phyloP scores from a whole-genome alignment of 1,139 yeast species.

The Suhomyces terraborum region DNA sequence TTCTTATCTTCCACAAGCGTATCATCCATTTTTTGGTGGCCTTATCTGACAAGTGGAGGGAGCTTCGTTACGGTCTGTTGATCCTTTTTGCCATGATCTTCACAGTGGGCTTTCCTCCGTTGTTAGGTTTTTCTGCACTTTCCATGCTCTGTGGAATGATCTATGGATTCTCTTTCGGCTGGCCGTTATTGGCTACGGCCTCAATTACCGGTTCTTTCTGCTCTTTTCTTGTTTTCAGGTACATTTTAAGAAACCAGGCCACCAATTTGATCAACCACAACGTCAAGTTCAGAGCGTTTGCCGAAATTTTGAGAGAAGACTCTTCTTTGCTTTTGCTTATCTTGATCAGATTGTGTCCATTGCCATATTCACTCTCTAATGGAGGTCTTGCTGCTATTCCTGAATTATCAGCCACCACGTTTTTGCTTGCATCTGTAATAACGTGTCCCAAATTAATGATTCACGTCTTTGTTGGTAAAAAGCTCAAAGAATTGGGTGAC shows the following conservation, averaged over 20 bases:
- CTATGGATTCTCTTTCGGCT: conserved; percentile 80
- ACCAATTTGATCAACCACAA: conserved; percentile 48
- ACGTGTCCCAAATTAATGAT: conserved; percentile 82
- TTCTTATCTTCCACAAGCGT: conserved; percentile 50
- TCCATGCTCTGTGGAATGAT: conserved; percentile 76
- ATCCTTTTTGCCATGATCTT: conserved; percentile 52
- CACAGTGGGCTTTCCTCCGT: conserved; percentile 74
- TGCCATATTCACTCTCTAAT: conserved; percentile 89
- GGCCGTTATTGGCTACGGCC: conserved; percentile 72
- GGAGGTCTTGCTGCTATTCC: conserved; percentile 92
- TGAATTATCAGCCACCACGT: conserved; percentile 61
- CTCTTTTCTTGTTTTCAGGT: conserved; percentile 70
- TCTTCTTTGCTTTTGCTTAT: conserved; percentile 65
- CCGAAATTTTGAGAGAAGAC: conserved; percentile 68
- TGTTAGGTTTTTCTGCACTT: conserved; percentile 77
- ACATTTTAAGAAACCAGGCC: conserved; percentile 60
- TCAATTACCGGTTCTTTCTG: conserved; percentile 72
- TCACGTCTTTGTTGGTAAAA: conserved; percentile 78
- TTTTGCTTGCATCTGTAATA: conserved; percentile 67
- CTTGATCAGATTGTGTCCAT: conserved; percentile 81
- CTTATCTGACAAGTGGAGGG: conserved; percentile 49
- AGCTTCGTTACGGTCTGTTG: conserved; percentile 52
- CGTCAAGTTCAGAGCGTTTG: conserved; percentile 71
- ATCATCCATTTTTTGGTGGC: conserved; percentile 46
- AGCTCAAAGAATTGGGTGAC: conserved; percentile 71